A percentile compares a stretch with the other conserved stretches of the same genome.
Evolutionary conservation across 768 basidiomycete genomes (phyloP).

Genomic region (Agrocybe praecox): DNA sequence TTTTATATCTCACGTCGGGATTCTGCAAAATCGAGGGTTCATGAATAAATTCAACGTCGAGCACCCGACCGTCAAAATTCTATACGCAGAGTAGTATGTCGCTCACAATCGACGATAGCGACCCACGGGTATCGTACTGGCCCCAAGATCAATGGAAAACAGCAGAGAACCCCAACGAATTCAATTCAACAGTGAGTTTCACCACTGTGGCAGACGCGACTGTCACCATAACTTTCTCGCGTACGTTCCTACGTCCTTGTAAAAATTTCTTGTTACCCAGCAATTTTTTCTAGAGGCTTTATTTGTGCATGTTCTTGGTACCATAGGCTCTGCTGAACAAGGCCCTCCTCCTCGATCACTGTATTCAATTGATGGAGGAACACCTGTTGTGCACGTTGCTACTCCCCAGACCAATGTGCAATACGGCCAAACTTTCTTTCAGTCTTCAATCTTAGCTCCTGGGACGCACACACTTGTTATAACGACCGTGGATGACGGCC

Average conservation of each 20-base stretch:
- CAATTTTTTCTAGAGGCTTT: background rate
- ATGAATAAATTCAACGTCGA: too few relatives aligned
- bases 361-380: background rate
- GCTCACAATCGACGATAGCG: background rate
- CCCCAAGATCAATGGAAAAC: background rate
- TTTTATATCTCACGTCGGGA: too few relatives aligned
- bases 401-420: background rate
- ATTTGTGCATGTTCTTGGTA: background rate
- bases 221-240: background rate
- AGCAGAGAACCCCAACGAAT: background rate
- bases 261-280: background rate
- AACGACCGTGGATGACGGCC: background rate
- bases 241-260: background rate
- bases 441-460: background rate
- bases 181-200: background rate
- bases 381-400: background rate
- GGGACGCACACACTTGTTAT: background rate
- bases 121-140: background rate
- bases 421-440: constrained; percentile 1
- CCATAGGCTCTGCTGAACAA: background rate
- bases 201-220: background rate
- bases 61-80: background rate
- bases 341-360: background rate
- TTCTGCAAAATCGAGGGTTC: too few relatives aligned
- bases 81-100: background rate